Evolutionary conservation across 129 eudicot genomes (phyloP).

Genomic region (Solidago caesia): DNA sequence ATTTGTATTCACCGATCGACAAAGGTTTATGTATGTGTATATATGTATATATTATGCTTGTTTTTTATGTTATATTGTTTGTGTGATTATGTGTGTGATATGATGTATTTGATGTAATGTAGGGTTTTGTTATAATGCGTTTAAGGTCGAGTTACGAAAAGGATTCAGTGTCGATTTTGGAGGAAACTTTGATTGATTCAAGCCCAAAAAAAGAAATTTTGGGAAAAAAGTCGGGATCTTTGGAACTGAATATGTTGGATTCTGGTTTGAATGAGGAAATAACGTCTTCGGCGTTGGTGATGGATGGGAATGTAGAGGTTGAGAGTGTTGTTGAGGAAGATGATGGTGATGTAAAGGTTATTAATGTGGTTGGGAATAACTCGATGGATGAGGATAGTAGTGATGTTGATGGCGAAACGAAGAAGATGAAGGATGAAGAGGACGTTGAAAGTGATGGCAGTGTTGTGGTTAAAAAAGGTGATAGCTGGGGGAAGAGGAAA

Average conservation of each 20-base stretch:
- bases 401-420: background rate
- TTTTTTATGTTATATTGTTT: background rate
- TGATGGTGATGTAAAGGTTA: background rate
- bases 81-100: background rate
- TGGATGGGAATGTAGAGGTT: background rate
- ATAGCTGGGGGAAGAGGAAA: constrained; percentile 53
- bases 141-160: background rate
- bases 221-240: background rate
- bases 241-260: background rate
- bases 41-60: background rate
- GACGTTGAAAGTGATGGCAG: constrained; percentile 7
- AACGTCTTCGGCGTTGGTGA: background rate
- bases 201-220: constrained; percentile 9
- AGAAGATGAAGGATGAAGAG: background rate
- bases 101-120: background rate
- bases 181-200: background rate
- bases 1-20: background rate
- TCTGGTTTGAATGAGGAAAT: constrained; percentile 14
- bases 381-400: background rate
- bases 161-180: background rate
- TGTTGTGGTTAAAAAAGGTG: background rate
- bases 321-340: background rate
- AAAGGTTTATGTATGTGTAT: background rate
- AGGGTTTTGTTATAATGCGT: constrained; percentile 22
- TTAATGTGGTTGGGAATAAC: too few relatives aligned